These are phyloP conservation scores for Colletotrichum sublineola DNA, from an alignment of 2,329 filamentous ascomycete genomes.

Conservation along the genomic window DNA sequence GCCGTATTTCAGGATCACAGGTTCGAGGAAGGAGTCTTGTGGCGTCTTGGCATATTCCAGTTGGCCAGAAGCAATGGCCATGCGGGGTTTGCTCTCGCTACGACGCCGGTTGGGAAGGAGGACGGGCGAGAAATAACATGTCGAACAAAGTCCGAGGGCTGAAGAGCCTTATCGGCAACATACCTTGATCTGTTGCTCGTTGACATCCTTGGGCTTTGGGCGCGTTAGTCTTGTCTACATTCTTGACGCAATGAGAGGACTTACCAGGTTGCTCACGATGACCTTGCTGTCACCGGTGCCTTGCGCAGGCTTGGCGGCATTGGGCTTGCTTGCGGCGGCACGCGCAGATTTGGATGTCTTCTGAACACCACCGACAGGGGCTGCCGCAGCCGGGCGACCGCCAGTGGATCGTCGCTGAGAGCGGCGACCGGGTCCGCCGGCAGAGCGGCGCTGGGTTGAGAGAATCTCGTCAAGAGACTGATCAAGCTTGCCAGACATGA, in stretches of 20 bases:
- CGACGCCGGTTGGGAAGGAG: slow-evolving; percentile 50
- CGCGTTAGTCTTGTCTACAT: slow-evolving; percentile 59
- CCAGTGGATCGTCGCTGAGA: slow-evolving; percentile 63
- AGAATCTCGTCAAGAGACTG: slow-evolving; percentile 98
- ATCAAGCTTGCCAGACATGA: slow-evolving; percentile 95
- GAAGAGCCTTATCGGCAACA: slow-evolving; percentile 88
- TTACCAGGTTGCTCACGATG: slow-evolving; percentile 97
- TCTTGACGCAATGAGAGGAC: slow-evolving; percentile 49
- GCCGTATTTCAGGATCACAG: slow-evolving; percentile 50
- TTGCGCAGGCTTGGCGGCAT: slow-evolving; percentile 73
- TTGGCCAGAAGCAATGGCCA: slow-evolving; percentile 38
- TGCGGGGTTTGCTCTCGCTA: slow-evolving; percentile 36
- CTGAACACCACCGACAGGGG: slow-evolving; percentile 87
- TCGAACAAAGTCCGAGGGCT: slow-evolving; percentile 80
- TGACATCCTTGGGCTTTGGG: slow-evolving; percentile 90
- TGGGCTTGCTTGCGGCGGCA: slow-evolving; percentile 69
- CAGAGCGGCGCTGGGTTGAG: slow-evolving; percentile 77
- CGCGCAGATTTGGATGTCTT: slow-evolving; percentile 78
- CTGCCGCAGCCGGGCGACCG: slow-evolving; percentile 68
- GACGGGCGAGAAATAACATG: slow-evolving; percentile 59
- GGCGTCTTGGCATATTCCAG: slow-evolving; percentile 37
- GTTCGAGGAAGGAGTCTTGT: slow-evolving; percentile 50
- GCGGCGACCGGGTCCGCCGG: slow-evolving; percentile 61
- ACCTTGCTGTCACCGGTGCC: slow-evolving; percentile 88
- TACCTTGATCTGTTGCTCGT: slow-evolving; percentile 99